Evolutionary conservation across 768 basidiomycete species (phyloP).

Genomic region (Lentinula sp.): DNA sequence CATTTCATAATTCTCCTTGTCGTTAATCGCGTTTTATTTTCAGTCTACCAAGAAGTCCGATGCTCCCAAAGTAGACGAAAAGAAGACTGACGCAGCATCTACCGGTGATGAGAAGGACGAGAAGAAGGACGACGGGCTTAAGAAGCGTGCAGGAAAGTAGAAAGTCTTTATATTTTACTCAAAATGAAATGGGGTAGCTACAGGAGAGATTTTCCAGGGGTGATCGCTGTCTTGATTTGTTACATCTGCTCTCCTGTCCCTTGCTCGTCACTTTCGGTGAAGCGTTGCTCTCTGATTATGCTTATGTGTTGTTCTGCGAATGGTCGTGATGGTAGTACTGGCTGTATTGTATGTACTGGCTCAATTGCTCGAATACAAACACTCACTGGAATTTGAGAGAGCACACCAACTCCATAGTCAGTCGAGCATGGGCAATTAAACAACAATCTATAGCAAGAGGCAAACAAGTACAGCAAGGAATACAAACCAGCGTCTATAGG

Average conservation of each 20-base stretch:
- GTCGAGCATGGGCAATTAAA: too few relatives aligned
- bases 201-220: neutral
- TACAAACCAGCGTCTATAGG: neutral
- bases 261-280: neutral
- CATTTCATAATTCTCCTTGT: neutral
- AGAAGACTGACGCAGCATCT: slow-evolving; percentile 56
- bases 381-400: neutral
- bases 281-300: neutral
- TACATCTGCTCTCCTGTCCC: neutral
- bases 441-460: too few relatives aligned
- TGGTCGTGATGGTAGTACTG: neutral
- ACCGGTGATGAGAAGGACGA: slow-evolving; percentile 73
- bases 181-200: neutral
- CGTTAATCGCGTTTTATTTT: slow-evolving; percentile 2
- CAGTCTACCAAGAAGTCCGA: slow-evolving; percentile 78
- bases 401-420: too few relatives aligned
- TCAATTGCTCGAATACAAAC: neutral
- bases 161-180: neutral
- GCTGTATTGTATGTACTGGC: neutral
- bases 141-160: slow-evolving; percentile 56
- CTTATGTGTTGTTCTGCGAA: neutral
- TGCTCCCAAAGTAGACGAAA: slow-evolving; percentile 55
- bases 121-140: slow-evolving; percentile 49
- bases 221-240: neutral
- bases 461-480: neutral